Conservation (phyloP, 345 rosid species). For the Brassica juncea region DNA sequence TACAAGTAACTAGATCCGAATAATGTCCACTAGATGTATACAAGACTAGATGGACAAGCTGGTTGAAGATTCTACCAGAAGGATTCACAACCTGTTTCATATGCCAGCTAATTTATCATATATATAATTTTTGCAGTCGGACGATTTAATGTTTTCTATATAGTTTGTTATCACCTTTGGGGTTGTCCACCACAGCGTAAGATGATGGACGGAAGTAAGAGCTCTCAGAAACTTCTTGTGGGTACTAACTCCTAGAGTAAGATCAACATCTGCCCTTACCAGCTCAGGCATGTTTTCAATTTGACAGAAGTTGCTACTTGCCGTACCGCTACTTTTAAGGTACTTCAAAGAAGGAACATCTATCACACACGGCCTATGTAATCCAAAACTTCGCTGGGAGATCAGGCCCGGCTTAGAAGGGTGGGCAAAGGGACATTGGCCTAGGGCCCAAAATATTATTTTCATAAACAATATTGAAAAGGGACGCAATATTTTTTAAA, state of each 20-base stretch:
- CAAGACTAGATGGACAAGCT: conserved; percentile 22
- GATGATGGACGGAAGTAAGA: conserved; percentile 5
- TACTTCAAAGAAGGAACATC: conserved; percentile 2
- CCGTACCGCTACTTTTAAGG: neutral
- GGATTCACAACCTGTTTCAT: neutral
- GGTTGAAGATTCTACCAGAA: neutral
- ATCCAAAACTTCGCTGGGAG: neutral
- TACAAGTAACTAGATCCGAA: conserved; percentile 3
- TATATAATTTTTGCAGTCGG: too few relatives aligned
- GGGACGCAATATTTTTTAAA: too few relatives aligned
- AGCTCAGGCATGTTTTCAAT: conserved; percentile 16
- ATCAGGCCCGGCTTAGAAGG: neutral
- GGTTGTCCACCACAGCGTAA: neutral
- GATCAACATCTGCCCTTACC: neutral
- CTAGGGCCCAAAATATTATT: too few relatives aligned
- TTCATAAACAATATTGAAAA: too few relatives aligned
- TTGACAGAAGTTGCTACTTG: neutral
- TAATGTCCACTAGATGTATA: neutral
- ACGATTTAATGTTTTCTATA: neutral
- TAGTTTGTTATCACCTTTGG: neutral
- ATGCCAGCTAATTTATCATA: neutral
- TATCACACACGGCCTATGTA: neutral
- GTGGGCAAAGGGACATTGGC: too few relatives aligned
- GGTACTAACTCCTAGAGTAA: neutral
- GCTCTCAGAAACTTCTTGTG: neutral